These are phyloP conservation scores for Clitoria ternatea DNA, from an alignment of 306 rosid species.

Conservation along the genomic window DNA sequence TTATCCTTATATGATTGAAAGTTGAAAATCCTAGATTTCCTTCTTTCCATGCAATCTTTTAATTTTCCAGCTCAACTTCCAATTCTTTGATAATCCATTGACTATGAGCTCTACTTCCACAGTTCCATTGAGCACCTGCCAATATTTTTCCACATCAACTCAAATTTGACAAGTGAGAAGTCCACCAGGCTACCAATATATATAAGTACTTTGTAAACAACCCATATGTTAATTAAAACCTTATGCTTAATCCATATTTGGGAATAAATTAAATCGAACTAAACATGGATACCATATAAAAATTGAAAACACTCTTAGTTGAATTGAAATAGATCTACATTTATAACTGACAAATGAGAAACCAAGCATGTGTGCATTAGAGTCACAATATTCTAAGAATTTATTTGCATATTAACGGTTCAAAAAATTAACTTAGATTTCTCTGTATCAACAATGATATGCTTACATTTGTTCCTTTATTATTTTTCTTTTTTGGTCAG, in stretches of 20 bases:
- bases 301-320: no score
- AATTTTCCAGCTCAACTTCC: background rate
- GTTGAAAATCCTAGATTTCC: background rate
- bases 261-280: no score
- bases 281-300: no score
- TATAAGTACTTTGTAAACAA: background rate
- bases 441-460: conserved; percentile 6
- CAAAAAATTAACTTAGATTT: background rate
- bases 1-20: background rate
- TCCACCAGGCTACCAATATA: no score
- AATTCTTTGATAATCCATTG: background rate
- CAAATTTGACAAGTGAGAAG: background rate
- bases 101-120: background rate
- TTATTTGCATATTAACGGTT: background rate
- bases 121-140: background rate
- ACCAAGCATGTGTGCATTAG: no score
- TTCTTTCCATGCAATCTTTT: background rate
- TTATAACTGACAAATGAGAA: no score
- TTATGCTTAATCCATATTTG: no score
- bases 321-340: no score
- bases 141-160: background rate
- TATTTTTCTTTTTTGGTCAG: background rate
- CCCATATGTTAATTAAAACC: background rate
- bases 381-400: background rate
- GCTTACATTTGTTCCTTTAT: background rate